These are phyloP conservation scores for Diplogelasinospora grovesii DNA, from an alignment of 495 filamentous ascomycete genomes.

Conservation along the genomic window DNA sequence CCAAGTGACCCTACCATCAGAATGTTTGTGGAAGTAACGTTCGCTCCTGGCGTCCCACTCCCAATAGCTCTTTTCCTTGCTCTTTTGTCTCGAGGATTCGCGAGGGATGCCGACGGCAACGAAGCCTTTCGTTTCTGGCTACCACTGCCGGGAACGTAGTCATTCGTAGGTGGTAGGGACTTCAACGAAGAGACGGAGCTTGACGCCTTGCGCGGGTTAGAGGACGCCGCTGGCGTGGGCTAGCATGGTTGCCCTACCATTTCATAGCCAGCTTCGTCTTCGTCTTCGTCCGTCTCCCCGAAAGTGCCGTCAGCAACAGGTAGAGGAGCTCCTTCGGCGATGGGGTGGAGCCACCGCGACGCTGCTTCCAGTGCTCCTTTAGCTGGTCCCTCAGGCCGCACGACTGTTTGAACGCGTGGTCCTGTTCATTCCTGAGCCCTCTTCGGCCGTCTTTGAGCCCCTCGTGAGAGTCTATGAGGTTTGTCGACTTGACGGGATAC, in stretches of 20 bases:
- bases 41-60: constrained; percentile 8
- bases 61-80: constrained; percentile 9
- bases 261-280: constrained; percentile 10
- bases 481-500: constrained; percentile 17
- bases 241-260: constrained; percentile 8
- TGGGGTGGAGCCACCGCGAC: constrained; percentile 1
- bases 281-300: constrained; percentile 10
- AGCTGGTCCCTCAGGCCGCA: constrained; percentile 18
- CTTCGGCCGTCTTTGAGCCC: constrained; percentile 15
- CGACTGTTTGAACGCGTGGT: constrained; percentile 19
- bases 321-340: constrained; percentile 11
- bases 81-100: constrained; percentile 6
- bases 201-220: not conserved
- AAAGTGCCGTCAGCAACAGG: constrained; percentile 8
- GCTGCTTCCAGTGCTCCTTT: constrained; percentile 16
- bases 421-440: constrained; percentile 15
- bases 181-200: constrained; percentile 1
- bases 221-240: constrained; percentile 7
- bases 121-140: constrained; percentile 4
- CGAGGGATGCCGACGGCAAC: not conserved
- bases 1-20: constrained; percentile 15
- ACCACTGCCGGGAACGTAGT: too few relatives aligned
- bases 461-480: constrained; percentile 12
- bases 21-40: constrained; percentile 9
- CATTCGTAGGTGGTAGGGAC: not conserved